phyloP scores from a whole-genome alignment of 1,284 basidiomycete species.

The Mrakiaceae sp. region DNA sequence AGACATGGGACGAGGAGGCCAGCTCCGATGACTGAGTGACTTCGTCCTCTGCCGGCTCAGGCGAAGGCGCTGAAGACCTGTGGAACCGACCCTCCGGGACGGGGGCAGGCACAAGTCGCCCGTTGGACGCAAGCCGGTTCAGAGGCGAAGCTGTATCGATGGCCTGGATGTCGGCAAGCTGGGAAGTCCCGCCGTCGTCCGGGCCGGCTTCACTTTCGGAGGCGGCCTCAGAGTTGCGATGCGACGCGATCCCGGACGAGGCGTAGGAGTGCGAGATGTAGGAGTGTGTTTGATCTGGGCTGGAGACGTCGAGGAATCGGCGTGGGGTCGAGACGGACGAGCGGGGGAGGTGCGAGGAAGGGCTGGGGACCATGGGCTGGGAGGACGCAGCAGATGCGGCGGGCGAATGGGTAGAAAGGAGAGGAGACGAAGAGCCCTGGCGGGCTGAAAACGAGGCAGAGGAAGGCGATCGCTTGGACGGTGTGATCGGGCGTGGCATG shows the following conservation, averaged over 20 bases:
- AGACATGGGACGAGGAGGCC: too few relatives aligned
- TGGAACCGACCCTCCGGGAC: too few relatives aligned
- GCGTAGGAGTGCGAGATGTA: neutral
- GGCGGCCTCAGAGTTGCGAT: too few relatives aligned
- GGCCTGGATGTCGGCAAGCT: too few relatives aligned
- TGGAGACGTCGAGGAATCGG: neutral
- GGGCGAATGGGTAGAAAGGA: neutral
- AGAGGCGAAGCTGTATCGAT: too few relatives aligned
- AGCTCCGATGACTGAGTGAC: too few relatives aligned
- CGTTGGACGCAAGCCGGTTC: too few relatives aligned
- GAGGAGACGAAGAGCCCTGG: neutral
- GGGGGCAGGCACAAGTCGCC: too few relatives aligned
- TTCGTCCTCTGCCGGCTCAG: neutral
- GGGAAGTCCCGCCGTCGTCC: too few relatives aligned
- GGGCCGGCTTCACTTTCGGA: too few relatives aligned
- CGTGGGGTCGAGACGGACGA: neutral
- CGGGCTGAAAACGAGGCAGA: neutral
- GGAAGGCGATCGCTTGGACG: neutral
- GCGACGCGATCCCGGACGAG: neutral
- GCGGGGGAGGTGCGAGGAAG: neutral
- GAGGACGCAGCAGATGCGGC: neutral
- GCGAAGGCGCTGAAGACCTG: neutral
- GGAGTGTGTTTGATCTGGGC: too few relatives aligned
- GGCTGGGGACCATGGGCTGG: neutral
- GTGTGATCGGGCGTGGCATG: conserved; percentile 7